Percentiles rank a stretch among this genome's conserved stretches.
Evolutionary conservation across 2,329 filamentous ascomycete genomes (phyloP).

Genomic region (Calonectria henricotiae): DNA sequence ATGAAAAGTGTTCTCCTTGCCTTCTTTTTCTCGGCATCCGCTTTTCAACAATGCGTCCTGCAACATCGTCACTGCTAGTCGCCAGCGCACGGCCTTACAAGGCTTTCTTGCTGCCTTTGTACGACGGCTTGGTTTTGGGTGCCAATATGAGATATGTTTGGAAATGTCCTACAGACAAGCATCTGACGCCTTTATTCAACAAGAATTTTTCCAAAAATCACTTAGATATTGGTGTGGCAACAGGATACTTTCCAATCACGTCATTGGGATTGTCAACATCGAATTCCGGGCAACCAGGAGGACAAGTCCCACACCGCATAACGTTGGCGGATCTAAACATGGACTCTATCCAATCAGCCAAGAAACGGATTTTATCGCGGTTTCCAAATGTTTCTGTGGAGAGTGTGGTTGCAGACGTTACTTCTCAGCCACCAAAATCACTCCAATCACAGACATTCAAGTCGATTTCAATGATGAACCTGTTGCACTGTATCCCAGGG

Average conservation of each 20-base stretch:
- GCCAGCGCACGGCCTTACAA: too few relatives aligned
- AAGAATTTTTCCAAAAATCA: neutral
- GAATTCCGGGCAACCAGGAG: neutral
- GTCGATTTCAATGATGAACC: neutral
- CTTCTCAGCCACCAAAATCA: neutral
- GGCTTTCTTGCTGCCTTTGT: neutral
- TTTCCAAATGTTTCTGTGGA: neutral
- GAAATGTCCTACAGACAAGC: neutral
- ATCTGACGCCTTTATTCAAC: neutral
- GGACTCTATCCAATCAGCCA: neutral
- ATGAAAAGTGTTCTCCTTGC: too few relatives aligned
- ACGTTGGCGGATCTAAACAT: neutral
- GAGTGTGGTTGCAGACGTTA: neutral
- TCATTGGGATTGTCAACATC: neutral
- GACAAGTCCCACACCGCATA: neutral
- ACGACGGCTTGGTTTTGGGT: neutral
- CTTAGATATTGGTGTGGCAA: neutral
- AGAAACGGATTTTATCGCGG: neutral
- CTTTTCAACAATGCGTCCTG: too few relatives aligned
- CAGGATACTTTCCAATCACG: neutral
- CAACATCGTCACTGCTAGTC: too few relatives aligned
- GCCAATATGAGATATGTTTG: neutral
- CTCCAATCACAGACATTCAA: neutral
- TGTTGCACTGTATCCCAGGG: neutral
- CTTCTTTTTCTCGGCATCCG: too few relatives aligned